These are phyloP conservation scores for Xanthoconium stramineum DNA, from an alignment of 768 basidiomycete species.

Conservation along the genomic window DNA sequence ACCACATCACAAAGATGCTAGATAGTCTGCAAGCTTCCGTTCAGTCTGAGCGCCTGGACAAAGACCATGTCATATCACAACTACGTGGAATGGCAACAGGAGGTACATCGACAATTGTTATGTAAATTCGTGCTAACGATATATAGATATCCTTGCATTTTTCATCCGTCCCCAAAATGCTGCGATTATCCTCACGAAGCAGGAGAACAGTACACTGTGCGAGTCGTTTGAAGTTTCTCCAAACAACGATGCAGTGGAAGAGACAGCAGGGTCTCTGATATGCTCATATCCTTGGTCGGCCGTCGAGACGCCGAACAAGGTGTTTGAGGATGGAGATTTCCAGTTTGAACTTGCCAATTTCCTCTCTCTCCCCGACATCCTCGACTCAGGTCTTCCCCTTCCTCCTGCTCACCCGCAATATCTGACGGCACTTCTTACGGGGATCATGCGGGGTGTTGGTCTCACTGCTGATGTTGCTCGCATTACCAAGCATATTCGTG, in stretches of 20 bases:
- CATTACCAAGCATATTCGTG: not conserved
- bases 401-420: not conserved
- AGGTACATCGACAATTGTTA: not conserved
- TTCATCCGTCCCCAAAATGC: too few species aligned
- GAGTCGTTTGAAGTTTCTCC: not conserved
- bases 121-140: not conserved
- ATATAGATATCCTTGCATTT: too few species aligned
- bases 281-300: constrained; percentile 25
- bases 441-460: not conserved
- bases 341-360: constrained; percentile 11
- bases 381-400: not conserved
- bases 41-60: too few species aligned
- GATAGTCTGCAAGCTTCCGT: too few species aligned
- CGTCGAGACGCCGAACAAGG: constrained; percentile 10
- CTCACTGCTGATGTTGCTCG: not conserved
- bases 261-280: not conserved
- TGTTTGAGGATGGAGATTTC: constrained; percentile 11
- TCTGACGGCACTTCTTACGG: not conserved
- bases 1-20: too few species aligned
- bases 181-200: constrained; percentile 20
- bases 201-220: constrained; percentile 9
- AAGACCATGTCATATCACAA: too few species aligned
- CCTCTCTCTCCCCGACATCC: not conserved
- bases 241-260: too few species aligned
- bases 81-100: too few species aligned